phyloP scores from a whole-genome alignment of 1,284 basidiomycete species.

The Leccinum fuscescens region DNA sequence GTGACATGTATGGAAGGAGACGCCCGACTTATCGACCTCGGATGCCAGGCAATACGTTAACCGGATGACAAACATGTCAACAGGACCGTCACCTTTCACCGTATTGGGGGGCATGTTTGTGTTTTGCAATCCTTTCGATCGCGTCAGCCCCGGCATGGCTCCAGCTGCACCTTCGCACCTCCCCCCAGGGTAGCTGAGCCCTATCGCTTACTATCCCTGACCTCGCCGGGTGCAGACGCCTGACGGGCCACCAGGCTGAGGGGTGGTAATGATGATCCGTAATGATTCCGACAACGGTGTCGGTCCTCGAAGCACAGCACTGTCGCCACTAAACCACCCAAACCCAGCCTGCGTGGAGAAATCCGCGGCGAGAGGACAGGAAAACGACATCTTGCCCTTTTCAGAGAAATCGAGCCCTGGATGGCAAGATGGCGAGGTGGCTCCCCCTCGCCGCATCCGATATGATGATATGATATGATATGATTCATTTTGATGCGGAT shows the following conservation, averaged over 20 bases:
- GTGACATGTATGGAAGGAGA: constrained; percentile 11
- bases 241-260: background rate
- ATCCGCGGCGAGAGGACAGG: constrained; percentile 1
- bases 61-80: constrained; percentile 14
- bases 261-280: background rate
- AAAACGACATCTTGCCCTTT: constrained; percentile 2
- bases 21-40: constrained; percentile 8
- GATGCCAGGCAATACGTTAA: constrained; percentile 10
- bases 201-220: background rate
- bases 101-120: background rate
- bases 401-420: constrained; percentile 5
- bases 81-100: background rate
- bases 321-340: constrained; percentile 14
- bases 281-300: background rate
- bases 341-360: background rate
- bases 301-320: background rate
- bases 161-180: background rate
- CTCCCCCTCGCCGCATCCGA: constrained; percentile 7
- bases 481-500: constrained; percentile 22
- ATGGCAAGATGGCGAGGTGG: background rate
- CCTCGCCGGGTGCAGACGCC: background rate
- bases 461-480: background rate
- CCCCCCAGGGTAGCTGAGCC: background rate
- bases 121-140: background rate
- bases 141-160: background rate